Evolutionary conservation across 305 asterid species (phyloP).

Genomic region (Rubia balearica): DNA sequence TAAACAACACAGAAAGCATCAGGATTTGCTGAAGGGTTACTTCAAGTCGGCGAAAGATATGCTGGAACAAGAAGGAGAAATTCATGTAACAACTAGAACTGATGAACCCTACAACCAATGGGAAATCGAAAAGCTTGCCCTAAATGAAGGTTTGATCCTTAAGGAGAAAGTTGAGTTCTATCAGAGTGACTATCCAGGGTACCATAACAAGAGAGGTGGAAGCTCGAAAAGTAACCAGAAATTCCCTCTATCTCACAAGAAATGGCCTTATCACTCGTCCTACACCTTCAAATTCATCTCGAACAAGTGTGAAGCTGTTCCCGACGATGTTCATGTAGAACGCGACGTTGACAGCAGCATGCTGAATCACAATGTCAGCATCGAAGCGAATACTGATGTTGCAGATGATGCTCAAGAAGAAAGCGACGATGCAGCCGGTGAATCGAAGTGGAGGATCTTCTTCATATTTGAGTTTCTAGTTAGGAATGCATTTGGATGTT

Average conservation of each 20-base stretch:
- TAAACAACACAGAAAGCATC: slow-evolving; percentile 6
- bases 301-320: neutral
- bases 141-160: neutral
- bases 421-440: too few species aligned
- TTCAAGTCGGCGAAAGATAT: slow-evolving; percentile 14
- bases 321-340: too few species aligned
- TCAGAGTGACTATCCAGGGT: slow-evolving; percentile 13
- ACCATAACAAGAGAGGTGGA: slow-evolving; percentile 19
- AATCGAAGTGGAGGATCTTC: neutral
- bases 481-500: too few species aligned
- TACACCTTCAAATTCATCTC: slow-evolving; percentile 15
- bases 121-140: slow-evolving; percentile 11
- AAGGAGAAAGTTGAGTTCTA: slow-evolving; percentile 15
- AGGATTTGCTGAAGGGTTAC: slow-evolving; percentile 10
- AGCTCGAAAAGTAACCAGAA: neutral
- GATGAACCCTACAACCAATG: slow-evolving; percentile 20
- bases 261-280: neutral
- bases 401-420: too few species aligned
- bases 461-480: slow-evolving; percentile 1
- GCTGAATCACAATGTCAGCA: neutral
- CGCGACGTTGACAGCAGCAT: neutral
- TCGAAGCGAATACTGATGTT: too few species aligned
- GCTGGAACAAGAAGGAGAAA: slow-evolving; percentile 16
- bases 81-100: slow-evolving; percentile 20
- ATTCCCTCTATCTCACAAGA: slow-evolving; percentile 5